These are phyloP conservation scores for Malassezia equina DNA, from an alignment of 1,284 basidiomycete genomes.

Conservation along the genomic window DNA sequence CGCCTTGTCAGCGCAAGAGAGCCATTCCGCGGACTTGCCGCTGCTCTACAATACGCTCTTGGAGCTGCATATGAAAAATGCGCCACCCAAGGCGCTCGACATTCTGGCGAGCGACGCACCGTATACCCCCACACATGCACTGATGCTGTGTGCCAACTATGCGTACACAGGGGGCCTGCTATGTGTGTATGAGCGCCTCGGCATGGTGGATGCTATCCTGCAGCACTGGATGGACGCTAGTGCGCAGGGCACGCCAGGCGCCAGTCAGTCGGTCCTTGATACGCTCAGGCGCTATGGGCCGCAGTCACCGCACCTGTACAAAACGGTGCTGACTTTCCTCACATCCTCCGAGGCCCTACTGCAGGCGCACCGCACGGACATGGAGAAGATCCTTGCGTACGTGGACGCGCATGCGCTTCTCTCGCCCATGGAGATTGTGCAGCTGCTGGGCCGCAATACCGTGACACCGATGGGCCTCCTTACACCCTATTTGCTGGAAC, in stretches of 20 bases:
- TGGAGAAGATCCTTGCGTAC: conserved; percentile 58
- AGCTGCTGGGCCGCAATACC: conserved; percentile 72
- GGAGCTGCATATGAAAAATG: conserved; percentile 70
- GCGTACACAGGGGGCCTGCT: conserved; percentile 75
- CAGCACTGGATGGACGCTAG: conserved; percentile 65
- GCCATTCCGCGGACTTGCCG: conserved; percentile 11
- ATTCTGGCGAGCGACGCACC: conserved; percentile 53
- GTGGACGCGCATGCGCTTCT: conserved; percentile 72
- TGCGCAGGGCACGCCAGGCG: conserved; percentile 31
- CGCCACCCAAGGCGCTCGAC: conserved; percentile 21
- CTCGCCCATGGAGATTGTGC: conserved; percentile 76
- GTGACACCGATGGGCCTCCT: conserved; percentile 81
- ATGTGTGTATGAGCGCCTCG: conserved; percentile 79
- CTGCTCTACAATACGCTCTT: conserved; percentile 61
- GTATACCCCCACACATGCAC: conserved; percentile 78
- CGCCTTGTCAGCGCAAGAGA: conserved; percentile 5
- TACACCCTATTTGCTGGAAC: conserved; percentile 72
- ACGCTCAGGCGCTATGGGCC: conserved; percentile 66
- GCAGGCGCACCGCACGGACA: conserved; percentile 60
- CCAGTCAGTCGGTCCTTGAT: conserved; percentile 51
- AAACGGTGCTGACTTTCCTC: conserved; percentile 77
- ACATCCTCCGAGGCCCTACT: conserved; percentile 61
- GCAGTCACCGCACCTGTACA: conserved; percentile 66
- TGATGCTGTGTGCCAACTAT: conserved; percentile 78
- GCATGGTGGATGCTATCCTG: conserved; percentile 90